These are phyloP conservation scores for Neurospora terricola DNA, from an alignment of 495 filamentous ascomycete species.

Conservation along the genomic window DNA sequence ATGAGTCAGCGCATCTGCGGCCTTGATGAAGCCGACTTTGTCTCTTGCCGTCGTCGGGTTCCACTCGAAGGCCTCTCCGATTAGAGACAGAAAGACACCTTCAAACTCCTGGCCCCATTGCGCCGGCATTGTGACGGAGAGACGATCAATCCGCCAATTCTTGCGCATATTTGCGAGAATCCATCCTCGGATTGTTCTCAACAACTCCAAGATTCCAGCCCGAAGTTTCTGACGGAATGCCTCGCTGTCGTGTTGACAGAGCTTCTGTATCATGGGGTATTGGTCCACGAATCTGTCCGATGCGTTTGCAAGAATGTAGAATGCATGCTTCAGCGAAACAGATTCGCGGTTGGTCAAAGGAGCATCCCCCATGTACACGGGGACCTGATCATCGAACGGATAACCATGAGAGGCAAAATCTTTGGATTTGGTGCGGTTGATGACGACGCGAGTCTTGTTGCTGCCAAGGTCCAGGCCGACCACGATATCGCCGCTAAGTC, in stretches of 20 bases:
- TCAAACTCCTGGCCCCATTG: not conserved
- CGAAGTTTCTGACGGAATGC: not conserved
- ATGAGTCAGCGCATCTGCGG: not conserved
- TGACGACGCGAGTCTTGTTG: not conserved
- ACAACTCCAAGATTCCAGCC: not conserved
- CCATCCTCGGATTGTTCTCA: not conserved
- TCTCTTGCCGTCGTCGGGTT: not conserved
- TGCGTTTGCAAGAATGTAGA: not conserved
- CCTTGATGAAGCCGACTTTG: not conserved
- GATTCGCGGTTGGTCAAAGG: not conserved
- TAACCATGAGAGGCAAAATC: not conserved
- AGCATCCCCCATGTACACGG: not conserved
- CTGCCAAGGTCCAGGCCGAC: not conserved
- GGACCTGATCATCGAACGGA: not conserved
- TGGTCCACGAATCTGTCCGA: not conserved
- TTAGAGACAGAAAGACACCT: fast-evolving
- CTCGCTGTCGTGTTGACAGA: not conserved
- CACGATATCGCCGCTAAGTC: not conserved
- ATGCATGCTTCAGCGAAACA: not conserved
- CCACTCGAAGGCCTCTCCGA: not conserved
- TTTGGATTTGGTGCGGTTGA: not conserved
- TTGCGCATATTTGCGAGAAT: not conserved
- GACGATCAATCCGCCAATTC: not conserved
- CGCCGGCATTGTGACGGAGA: not conserved
- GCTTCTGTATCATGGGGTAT: not conserved